A percentile compares a stretch with the other conserved stretches of the same genome.
phyloP scores from a whole-genome alignment of 495 filamentous ascomycete genomes.

The Achaetomiella virescens region DNA sequence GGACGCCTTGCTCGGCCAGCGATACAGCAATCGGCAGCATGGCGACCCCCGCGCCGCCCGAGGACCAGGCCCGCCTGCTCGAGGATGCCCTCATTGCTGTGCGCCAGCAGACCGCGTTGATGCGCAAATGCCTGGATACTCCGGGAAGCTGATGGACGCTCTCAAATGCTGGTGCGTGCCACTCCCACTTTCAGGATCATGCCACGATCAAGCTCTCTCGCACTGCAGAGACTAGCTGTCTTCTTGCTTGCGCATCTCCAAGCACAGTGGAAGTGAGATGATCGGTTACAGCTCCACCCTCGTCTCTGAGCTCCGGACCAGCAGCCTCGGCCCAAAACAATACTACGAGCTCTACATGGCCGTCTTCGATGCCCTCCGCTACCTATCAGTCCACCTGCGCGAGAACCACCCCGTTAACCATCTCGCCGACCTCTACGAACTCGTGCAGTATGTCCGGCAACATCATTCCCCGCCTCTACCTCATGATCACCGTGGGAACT shows the following conservation, averaged over 20 bases:
- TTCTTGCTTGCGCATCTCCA: neutral
- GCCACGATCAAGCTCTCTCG: neutral
- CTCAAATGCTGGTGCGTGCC: conserved; percentile 89
- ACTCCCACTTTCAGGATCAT: neutral
- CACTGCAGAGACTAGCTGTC: neutral
- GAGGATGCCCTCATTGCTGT: conserved; percentile 96
- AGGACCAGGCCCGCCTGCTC: conserved; percentile 90
- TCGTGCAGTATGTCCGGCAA: conserved; percentile 99
- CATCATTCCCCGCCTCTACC: conserved; percentile 90
- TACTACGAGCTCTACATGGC: conserved; percentile 99
- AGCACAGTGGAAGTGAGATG: neutral
- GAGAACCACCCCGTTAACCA: conserved; percentile 98
- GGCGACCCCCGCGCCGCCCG: conserved; percentile 62
- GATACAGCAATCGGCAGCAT: conserved; percentile 22
- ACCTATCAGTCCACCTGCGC: conserved; percentile 91
- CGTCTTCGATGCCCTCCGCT: conserved; percentile 94
- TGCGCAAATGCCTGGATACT: conserved; percentile 96
- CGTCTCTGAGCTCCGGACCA: conserved; percentile 93
- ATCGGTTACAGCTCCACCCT: conserved; percentile 70
- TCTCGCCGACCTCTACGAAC: conserved; percentile 94
- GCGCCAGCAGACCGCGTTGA: conserved; percentile 88
- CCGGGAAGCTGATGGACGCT: conserved; percentile 99
- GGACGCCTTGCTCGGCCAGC: neutral
- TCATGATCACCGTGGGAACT: conserved; percentile 98
- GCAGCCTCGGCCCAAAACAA: conserved; percentile 91